Percentiles rank a stretch among this genome's conserved stretches.
Evolutionary conservation across 257 asterid species (phyloP).

Genomic region (Primulina huaijiensis): DNA sequence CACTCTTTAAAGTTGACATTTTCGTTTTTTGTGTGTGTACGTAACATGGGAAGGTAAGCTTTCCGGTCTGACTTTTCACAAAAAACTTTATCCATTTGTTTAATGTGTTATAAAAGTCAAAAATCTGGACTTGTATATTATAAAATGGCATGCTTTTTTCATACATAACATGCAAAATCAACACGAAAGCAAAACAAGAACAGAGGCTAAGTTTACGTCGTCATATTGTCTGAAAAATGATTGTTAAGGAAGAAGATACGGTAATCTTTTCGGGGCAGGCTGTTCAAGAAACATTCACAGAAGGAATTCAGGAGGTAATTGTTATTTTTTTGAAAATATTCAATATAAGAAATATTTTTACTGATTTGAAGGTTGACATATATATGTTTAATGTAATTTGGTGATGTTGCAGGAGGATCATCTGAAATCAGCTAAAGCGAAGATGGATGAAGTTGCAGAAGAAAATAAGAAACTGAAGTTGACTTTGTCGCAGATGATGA

Average conservation of each 20-base stretch:
- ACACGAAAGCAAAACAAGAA: constrained; percentile 1
- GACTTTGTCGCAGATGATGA: constrained; percentile 31
- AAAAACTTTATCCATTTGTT: not conserved
- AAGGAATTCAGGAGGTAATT: constrained; percentile 17
- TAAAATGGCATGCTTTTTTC: constrained; percentile 21
- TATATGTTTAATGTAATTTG: not conserved
- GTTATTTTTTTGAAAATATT: not conserved
- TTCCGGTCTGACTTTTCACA: constrained; percentile 11
- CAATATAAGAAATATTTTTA: not conserved
- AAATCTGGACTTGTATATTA: constrained; percentile 23
- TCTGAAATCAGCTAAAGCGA: constrained; percentile 28
- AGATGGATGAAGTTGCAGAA: constrained; percentile 43
- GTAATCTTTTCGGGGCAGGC: not conserved
- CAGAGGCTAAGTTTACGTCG: not conserved
- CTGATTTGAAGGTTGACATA: not conserved
- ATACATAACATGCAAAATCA: not conserved
- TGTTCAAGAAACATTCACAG: constrained; percentile 22
- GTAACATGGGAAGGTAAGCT: constrained; percentile 34
- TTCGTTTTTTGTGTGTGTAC: constrained; percentile 27
- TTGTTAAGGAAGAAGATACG: constrained; percentile 10
- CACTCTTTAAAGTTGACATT: constrained; percentile 42
- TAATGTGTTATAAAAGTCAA: constrained; percentile 24
- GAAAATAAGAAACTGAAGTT: constrained; percentile 40
- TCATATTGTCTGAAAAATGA: not conserved
- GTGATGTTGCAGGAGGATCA: constrained; percentile 28